Evolutionary conservation across 148 eudicot genomes (phyloP).

Genomic region (Fallopia convolvulus): DNA sequence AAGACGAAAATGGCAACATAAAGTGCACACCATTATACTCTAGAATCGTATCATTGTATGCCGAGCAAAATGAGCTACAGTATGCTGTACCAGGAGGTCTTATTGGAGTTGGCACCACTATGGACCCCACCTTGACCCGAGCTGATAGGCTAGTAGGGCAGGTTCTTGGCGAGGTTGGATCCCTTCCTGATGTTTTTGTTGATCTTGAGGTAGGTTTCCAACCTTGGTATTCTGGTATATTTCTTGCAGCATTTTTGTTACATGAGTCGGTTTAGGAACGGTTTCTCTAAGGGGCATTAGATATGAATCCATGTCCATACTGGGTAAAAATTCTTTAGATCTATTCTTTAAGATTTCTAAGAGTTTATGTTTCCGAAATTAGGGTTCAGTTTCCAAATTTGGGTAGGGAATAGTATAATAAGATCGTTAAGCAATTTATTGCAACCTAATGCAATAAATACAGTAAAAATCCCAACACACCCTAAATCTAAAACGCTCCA

Average conservation of each 20-base stretch:
- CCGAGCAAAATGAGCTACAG: constrained; percentile 90
- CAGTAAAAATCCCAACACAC: too few species aligned
- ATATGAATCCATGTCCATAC: not conserved
- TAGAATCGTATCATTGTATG: constrained; percentile 83
- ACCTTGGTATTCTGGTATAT: not conserved
- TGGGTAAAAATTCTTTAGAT: too few species aligned
- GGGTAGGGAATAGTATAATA: too few species aligned
- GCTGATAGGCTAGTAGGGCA: constrained; percentile 97
- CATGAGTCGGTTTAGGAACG: not conserved
- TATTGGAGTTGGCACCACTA: constrained; percentile 96
- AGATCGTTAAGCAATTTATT: too few species aligned
- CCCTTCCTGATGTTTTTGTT: constrained; percentile 85
- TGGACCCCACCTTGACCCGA: constrained; percentile 94
- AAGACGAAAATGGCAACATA: constrained; percentile 80
- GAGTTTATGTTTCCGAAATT: too few species aligned
- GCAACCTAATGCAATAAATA: too few species aligned
- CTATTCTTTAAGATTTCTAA: too few species aligned
- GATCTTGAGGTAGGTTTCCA: constrained; percentile 69
- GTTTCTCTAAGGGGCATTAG: not conserved
- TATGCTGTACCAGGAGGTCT: constrained; percentile 98
- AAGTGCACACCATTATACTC: constrained; percentile 95
- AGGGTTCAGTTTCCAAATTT: too few species aligned
- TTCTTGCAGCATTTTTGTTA: not conserved
- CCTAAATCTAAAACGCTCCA: too few species aligned
- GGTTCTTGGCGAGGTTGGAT: constrained; percentile 96